These are phyloP conservation scores for Aphanoascus verrucosus DNA, from an alignment of 2,329 filamentous ascomycete species.

Conservation along the genomic window DNA sequence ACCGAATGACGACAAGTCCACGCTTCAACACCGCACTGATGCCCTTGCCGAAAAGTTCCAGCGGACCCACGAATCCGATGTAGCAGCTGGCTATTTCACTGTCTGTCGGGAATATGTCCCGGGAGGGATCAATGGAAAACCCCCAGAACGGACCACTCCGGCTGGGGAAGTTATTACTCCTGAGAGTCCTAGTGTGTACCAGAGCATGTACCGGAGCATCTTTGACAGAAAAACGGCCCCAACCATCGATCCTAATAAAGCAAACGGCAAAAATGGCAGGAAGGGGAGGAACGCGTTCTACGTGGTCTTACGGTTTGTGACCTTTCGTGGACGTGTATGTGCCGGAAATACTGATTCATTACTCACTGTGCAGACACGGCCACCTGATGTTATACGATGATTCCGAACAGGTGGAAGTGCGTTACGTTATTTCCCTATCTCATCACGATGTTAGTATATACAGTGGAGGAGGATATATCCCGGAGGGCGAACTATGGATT, in stretches of 20 bases:
- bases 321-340: background rate
- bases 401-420: conserved; percentile 85
- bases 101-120: conserved; percentile 87
- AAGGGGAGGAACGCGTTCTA: conserved; percentile 82
- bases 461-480: conserved; percentile 64
- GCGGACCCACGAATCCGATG: conserved; percentile 56
- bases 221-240: conserved; percentile 67
- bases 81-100: conserved; percentile 87
- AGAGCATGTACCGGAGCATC: conserved; percentile 93
- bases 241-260: conserved; percentile 44
- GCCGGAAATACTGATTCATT: conserved; percentile 6
- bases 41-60: conserved; percentile 52
- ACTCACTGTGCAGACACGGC: conserved; percentile 55
- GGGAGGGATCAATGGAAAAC: conserved; percentile 83
- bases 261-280: conserved; percentile 40
- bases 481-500: conserved; percentile 89
- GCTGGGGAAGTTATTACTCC: conserved; percentile 65
- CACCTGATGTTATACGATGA: conserved; percentile 98
- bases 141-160: conserved; percentile 74
- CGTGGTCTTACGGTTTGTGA: conserved; percentile 66
- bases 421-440: conserved; percentile 85
- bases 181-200: conserved; percentile 88
- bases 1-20: conserved; percentile 53
- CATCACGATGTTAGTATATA: conserved; percentile 78
- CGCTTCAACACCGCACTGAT: conserved; percentile 52